These are phyloP conservation scores for Musa schizocarpa DNA, from an alignment of 176 grass and related monocot genomes.

Conservation along the genomic window DNA sequence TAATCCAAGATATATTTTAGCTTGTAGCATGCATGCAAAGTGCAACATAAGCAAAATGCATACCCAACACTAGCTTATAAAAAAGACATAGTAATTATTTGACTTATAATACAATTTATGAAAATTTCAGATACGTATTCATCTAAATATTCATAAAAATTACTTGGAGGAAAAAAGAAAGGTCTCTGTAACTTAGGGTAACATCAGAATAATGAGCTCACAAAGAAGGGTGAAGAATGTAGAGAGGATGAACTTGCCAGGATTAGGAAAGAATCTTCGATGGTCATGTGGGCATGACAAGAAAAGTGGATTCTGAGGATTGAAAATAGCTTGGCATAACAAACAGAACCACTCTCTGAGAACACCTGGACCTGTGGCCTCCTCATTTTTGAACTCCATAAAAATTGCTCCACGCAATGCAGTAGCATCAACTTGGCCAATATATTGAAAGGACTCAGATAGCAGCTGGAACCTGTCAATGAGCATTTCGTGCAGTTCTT, in stretches of 20 bases:
- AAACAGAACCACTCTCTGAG: conserved; percentile 96
- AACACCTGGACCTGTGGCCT: conserved; percentile 94
- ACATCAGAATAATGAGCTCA: too few relatives aligned
- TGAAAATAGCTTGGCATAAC: conserved; percentile 83
- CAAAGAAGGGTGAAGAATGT: neutral
- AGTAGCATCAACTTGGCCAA: conserved; percentile 34
- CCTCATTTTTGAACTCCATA: conserved; percentile 99
- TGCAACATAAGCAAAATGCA: too few relatives aligned
- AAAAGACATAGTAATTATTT: too few relatives aligned
- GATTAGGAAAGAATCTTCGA: conserved; percentile 84
- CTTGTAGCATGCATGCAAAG: too few relatives aligned
- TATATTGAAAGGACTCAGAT: conserved; percentile 83
- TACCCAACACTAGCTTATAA: too few relatives aligned
- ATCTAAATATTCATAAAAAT: too few relatives aligned
- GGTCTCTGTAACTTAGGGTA: too few relatives aligned
- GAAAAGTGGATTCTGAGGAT: conserved; percentile 84
- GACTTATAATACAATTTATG: too few relatives aligned
- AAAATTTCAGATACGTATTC: too few relatives aligned
- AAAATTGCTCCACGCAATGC: conserved; percentile 70
- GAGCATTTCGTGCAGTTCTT: conserved; percentile 93
- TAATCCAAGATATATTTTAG: too few relatives aligned
- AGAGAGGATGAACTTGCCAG: conserved; percentile 44
- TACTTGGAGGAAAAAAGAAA: too few relatives aligned
- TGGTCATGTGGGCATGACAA: conserved; percentile 73
- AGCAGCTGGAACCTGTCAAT: conserved; percentile 72